Evolutionary conservation across 768 basidiomycete species (phyloP), one percentile per base, ranked within the genome.

Genomic region (Mycena vitilis): DNA sequence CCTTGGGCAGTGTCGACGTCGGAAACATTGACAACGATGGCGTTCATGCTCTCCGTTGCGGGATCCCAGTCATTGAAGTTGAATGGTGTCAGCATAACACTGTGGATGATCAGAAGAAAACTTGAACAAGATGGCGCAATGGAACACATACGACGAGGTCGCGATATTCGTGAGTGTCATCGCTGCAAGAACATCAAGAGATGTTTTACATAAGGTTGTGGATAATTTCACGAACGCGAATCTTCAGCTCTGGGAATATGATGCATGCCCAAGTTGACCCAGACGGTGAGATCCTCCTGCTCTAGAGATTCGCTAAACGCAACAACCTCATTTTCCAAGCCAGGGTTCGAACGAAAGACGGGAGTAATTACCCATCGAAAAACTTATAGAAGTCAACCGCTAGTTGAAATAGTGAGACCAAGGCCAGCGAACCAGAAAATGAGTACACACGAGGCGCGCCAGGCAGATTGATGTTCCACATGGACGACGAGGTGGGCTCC

Each of bases 231-330:
- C 66, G 49, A 5, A 72, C 71, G 89, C 1, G 86, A 82, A 76
- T 91, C 89, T 77, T 91, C 90, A 5, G 90, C 85, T 72, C 88
- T 86, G 1, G 88, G 88, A 57, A 90, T 78, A 72, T 91, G 90
- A 75, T 91, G 90, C 79, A 83, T 91, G 23, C 90, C 90, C 45
- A 91, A 70, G 70, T 90, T 90, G 60, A 91, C 73, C 88, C 89
- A 91, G 20, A 85, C 85, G 4, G 91, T 89, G 15, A 91, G 76
- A 75, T 91, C 90, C 72, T 88, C 82, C 73, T 91, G 89, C 0
- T 84, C 85, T 54, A 91, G 81, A 64, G 83, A 86, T 77, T 91
- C 90, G 8, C 71, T 72, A 15, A 16, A 56, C 5, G 18, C 44
- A 20, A 16, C 10, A 4, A 44, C 9, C 23, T 65, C 37, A 64